Evolutionary conservation across 306 rosid genomes (phyloP).

Genomic region (Cicer cuneatum): DNA sequence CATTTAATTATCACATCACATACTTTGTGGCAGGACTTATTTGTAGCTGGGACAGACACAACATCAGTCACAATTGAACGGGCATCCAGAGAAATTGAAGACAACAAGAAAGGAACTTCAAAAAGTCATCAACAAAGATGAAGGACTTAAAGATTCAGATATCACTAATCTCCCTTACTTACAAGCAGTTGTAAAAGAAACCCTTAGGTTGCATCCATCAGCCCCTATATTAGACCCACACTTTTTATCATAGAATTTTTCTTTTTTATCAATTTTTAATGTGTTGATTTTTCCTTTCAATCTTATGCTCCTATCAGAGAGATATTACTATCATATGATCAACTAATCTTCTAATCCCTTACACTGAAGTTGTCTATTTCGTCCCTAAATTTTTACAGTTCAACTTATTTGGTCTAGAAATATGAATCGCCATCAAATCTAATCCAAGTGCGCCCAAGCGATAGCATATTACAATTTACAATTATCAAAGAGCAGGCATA

Average conservation of each 20-base stretch:
- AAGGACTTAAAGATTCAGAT: too few species aligned
- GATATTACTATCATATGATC: conserved; percentile 18
- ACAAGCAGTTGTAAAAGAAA: too few species aligned
- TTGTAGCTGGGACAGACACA: too few species aligned
- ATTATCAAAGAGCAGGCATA: conserved; percentile 17
- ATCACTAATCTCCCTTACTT: too few species aligned
- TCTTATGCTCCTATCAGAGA: conserved; percentile 18
- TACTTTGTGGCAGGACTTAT: too few species aligned
- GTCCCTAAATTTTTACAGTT: conserved; percentile 15
- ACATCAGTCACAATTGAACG: too few species aligned
- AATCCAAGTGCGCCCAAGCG: conserved; percentile 16
- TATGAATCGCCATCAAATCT: conserved; percentile 30
- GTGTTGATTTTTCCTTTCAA: conserved; percentile 13
- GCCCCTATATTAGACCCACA: background rate
- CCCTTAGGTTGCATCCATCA: too few species aligned
- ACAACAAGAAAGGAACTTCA: too few species aligned
- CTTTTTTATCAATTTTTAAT: conserved; percentile 4
- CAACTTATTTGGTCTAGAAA: conserved; percentile 22
- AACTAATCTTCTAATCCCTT: conserved; percentile 27
- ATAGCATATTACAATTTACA: conserved; percentile 31
- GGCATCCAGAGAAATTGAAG: too few species aligned
- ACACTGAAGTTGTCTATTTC: conserved; percentile 1
- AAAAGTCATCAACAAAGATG: too few species aligned
- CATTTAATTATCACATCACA: too few species aligned
- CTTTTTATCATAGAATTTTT: background rate